phyloP scores from a whole-genome alignment of 2,329 filamentous ascomycete genomes.

The Pleoardoris graminearum region DNA sequence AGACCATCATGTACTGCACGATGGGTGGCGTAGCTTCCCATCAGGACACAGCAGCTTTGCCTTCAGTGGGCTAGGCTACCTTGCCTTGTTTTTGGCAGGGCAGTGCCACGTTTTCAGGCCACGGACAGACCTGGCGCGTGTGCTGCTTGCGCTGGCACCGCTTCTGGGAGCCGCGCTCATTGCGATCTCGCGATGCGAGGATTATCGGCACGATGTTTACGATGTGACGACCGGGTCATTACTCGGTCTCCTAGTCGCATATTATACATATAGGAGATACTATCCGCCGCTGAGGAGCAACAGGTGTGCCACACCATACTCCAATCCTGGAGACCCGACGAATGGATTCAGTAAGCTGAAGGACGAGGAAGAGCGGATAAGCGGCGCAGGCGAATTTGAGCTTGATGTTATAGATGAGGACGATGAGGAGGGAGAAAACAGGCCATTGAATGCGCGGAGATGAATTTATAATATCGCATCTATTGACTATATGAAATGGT shows the following conservation, averaged over 20 bases:
- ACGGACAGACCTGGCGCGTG: conserved; percentile 59
- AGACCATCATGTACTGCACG: conserved; percentile 70
- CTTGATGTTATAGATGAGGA: conserved; percentile 40
- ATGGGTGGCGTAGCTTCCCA: conserved; percentile 84
- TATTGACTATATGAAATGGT: no score
- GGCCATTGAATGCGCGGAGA: conserved; percentile 28
- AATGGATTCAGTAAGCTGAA: conserved; percentile 45
- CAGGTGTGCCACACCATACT: conserved; percentile 58
- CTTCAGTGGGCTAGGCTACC: conserved; percentile 76
- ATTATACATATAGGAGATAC: conserved; percentile 63
- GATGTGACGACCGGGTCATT: conserved; percentile 62
- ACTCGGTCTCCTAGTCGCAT: conserved; percentile 59
- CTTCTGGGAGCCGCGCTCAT: conserved; percentile 62
- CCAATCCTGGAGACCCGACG: conserved; percentile 40
- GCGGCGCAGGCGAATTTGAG: conserved; percentile 40
- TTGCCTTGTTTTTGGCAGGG: conserved; percentile 70
- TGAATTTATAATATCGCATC: conserved; percentile 3
- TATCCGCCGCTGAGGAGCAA: conserved; percentile 58
- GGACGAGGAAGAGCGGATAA: conserved; percentile 51
- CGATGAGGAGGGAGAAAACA: conserved; percentile 25
- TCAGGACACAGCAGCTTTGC: conserved; percentile 79
- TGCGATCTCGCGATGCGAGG: conserved; percentile 64
- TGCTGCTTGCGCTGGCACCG: conserved; percentile 59
- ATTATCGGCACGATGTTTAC: conserved; percentile 67
- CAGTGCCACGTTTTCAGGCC: conserved; percentile 64